A percentile compares a stretch with the other conserved stretches of the same genome.
Conservation (phyloP, 345 rosid species). For the Sonneratia caseolaris region DNA sequence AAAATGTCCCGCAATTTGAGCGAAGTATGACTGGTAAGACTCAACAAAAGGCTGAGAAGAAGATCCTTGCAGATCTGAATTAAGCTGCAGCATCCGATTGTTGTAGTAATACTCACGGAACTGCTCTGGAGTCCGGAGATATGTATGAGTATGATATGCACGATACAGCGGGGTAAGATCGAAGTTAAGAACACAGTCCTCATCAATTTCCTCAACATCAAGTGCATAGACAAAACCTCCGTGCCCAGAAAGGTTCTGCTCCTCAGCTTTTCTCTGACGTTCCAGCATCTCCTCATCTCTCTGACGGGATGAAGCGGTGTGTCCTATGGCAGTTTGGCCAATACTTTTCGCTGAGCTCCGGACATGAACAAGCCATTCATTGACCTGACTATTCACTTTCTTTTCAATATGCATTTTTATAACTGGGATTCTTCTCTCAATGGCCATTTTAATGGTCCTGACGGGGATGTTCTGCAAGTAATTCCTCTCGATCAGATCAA, state of each 20-base stretch:
- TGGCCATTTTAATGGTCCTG: conserved; percentile 41
- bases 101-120: conserved; percentile 78
- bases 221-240: conserved; percentile 54
- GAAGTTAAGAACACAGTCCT: conserved; percentile 62
- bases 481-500: conserved; percentile 61
- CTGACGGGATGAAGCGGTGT: conserved; percentile 67
- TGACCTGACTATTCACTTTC: conserved; percentile 65
- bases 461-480: conserved; percentile 61
- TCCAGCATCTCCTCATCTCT: conserved; percentile 79
- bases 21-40: conserved; percentile 73
- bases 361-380: conserved; percentile 77
- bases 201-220: conserved; percentile 68
- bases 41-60: conserved; percentile 67
- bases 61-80: conserved; percentile 76
- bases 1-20: conserved; percentile 81
- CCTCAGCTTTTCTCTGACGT: conserved; percentile 83
- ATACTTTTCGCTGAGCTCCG: conserved; percentile 69
- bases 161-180: conserved; percentile 84
- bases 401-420: conserved; percentile 72
- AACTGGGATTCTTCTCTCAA: conserved; percentile 61
- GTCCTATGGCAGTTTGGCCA: conserved; percentile 89
- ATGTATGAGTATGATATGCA: conserved; percentile 71
- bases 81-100: conserved; percentile 65
- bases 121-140: conserved; percentile 63
- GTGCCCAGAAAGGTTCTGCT: conserved; percentile 48